A percentile compares a stretch with the other conserved stretches of the same genome.
phyloP scores from a whole-genome alignment of 2,329 filamentous ascomycete species.

The Tolypocladium paradoxum region DNA sequence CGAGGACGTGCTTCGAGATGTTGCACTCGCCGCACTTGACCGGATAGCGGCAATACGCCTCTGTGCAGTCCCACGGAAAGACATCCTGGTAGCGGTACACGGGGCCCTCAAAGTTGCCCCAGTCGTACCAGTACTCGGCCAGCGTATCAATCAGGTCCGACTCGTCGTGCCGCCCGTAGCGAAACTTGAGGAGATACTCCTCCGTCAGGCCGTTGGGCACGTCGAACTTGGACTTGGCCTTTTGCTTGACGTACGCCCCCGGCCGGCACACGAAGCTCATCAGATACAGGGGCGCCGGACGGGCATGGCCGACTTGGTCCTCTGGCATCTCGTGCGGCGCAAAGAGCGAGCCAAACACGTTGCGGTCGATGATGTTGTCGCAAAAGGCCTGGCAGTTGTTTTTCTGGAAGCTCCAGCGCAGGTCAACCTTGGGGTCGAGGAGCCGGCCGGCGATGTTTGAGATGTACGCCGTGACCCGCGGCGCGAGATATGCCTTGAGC shows the following conservation, averaged over 20 bases:
- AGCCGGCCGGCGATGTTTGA: conserved; percentile 17
- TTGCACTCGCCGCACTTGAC: conserved; percentile 27
- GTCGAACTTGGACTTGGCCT: conserved; percentile 20
- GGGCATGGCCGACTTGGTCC: not conserved
- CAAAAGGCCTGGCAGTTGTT: conserved; percentile 30
- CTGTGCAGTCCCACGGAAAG: conserved; percentile 37
- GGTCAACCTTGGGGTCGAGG: conserved; percentile 12
- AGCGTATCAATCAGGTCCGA: conserved; percentile 31
- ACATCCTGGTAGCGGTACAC: conserved; percentile 29
- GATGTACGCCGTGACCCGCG: conserved; percentile 18
- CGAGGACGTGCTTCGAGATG: conserved; percentile 32
- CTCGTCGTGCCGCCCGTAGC: conserved; percentile 26
- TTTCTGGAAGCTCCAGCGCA: conserved; percentile 18
- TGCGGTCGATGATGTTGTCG: conserved; percentile 20
- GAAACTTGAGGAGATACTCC: conserved; percentile 29
- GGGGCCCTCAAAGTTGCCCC: conserved; percentile 26
- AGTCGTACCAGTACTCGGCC: conserved; percentile 35
- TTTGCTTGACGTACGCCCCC: conserved; percentile 13
- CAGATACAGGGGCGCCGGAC: conserved; percentile 17
- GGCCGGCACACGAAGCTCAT: conserved; percentile 28
- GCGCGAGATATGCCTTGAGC: conserved; percentile 13
- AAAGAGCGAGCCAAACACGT: conserved; percentile 19
- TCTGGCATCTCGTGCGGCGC: not conserved
- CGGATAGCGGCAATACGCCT: conserved; percentile 27
- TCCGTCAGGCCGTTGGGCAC: conserved; percentile 30